Evolutionary conservation across 1,284 basidiomycete species (phyloP).

Genomic region (Rhodotorula glutinis): DNA sequence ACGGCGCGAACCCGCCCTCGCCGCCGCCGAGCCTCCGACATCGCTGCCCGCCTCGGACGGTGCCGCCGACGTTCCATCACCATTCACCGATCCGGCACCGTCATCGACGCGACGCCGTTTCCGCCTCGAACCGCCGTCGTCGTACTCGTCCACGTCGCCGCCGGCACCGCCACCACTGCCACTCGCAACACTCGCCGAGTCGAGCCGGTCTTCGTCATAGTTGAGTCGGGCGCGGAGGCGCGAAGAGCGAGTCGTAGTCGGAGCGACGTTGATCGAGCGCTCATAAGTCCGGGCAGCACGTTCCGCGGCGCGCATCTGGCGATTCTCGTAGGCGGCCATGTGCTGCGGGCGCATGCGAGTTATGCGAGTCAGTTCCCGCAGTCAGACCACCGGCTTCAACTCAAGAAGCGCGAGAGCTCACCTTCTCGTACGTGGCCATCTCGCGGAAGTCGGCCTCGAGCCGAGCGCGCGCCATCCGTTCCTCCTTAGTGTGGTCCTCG

Average conservation of each 20-base stretch:
- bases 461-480: conserved; percentile 19
- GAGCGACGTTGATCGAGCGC: neutral
- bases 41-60: conserved; percentile 2
- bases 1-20: neutral
- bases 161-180: neutral
- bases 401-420: neutral
- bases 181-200: neutral
- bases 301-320: conserved; percentile 16
- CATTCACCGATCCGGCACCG: neutral
- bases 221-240: conserved; percentile 12
- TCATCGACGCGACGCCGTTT: conserved; percentile 6
- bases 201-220: conserved; percentile 17
- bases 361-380: neutral
- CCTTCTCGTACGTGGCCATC: conserved; percentile 18
- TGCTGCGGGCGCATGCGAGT: neutral
- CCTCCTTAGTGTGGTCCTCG: conserved; percentile 6
- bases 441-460: conserved; percentile 19
- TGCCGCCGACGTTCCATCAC: neutral
- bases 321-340: conserved; percentile 3
- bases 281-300: conserved; percentile 11
- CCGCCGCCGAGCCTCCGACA: neutral
- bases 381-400: too few relatives aligned
- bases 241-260: conserved; percentile 14
- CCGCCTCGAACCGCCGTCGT: neutral
- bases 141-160: conserved; percentile 10